Conservation (phyloP, 768 basidiomycete genomes). For the Boletus rubescentipes region DNA sequence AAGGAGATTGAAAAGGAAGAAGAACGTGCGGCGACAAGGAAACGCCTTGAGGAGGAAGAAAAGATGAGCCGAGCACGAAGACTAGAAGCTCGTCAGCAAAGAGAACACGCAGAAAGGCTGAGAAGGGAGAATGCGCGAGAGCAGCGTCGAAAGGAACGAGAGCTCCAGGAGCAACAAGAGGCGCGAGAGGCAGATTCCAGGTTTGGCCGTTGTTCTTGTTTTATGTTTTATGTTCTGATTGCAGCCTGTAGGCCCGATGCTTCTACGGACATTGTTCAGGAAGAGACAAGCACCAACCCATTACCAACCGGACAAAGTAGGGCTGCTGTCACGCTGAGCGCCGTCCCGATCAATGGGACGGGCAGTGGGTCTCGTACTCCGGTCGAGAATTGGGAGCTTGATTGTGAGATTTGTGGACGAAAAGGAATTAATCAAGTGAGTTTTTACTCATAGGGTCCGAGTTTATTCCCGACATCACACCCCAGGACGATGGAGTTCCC, state of each 20-base stretch:
- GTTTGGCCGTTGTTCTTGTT: constrained; percentile 11
- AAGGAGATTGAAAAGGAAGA: constrained; percentile 81
- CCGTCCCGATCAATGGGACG: constrained; percentile 23
- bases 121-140: constrained; percentile 62
- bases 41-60: constrained; percentile 65
- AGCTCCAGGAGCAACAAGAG: constrained; percentile 28
- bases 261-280: neutral
- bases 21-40: constrained; percentile 56
- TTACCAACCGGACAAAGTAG: constrained; percentile 4
- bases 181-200: constrained; percentile 4
- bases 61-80: constrained; percentile 63
- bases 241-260: constrained; percentile 10
- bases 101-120: constrained; percentile 54
- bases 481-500: constrained; percentile 74
- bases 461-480: constrained; percentile 7
- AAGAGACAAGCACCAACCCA: neutral
- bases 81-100: constrained; percentile 53
- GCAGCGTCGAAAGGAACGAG: constrained; percentile 39
- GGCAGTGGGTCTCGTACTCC: constrained; percentile 53
- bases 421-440: constrained; percentile 72
- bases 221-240: constrained; percentile 15
- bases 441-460: constrained; percentile 5
- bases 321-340: neutral
- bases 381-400: constrained; percentile 77
- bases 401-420: constrained; percentile 82